Evolutionary conservation across 257 asterid genomes (phyloP), one percentile per base, ranked within the genome.

Genomic region (Solanum rostratum): DNA sequence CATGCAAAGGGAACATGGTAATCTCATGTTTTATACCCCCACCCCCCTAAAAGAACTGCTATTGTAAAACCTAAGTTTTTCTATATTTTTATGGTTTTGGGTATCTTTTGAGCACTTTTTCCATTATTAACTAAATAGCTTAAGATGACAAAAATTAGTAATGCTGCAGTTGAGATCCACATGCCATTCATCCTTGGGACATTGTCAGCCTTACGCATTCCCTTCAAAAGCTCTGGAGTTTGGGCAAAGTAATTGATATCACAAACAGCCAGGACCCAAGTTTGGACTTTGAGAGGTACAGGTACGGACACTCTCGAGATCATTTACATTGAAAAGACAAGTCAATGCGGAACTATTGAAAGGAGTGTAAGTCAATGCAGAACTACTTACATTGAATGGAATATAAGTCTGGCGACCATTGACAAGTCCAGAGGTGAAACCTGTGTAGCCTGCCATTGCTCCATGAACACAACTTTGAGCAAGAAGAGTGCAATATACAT

Each of bases 401-500:
- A 93, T 93, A 83, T 90, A 93, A 18, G 95, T 89, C 52, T 90
- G 92, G 22, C 92, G 90, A 78, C 95, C 95, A 84, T 91, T 90
- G 55, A 93, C 97, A 80, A 91, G 93, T 52, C 95, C 97, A 27
- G 89, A 55, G 20, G 92, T 91, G 90, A 87, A 91, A 86, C 97
- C 97, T 7, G 97, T 91, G 86, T 87, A 93, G 45, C 97, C 97
- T 16, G 97, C 87, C 97, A 93, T 93, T 62, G 97, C 97, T 86
- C 97, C 97, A 91, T 93, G 97, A 87, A 93, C 95, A 43, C 94
- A 93, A 85, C 97, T 93, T 90, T 93, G 97, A 86, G 97, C 95
- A 80, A 93, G 97, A 62, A 93, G 93, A 3, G 97, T 90, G 91
- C 97, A 91, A 85, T 90, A 93, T 45, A 93, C 97, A 66, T 91